Conservation (phyloP, 208 protist species). For the Trichomonas tenax region DNA sequence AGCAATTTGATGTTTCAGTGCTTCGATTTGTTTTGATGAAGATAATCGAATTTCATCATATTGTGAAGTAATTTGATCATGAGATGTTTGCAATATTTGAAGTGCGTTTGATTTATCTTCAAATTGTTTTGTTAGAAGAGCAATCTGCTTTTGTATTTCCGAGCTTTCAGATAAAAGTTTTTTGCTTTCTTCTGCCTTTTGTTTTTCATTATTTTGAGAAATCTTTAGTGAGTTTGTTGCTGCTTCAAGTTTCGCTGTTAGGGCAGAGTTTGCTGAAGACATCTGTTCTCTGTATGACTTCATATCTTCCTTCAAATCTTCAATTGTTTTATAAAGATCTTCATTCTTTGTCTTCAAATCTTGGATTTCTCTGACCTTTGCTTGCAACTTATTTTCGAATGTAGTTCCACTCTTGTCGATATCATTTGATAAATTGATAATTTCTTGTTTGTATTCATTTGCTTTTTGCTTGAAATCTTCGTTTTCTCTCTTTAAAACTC, state of each 20-base stretch:
- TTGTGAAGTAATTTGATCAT: background rate
- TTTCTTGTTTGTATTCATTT: background rate
- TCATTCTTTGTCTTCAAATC: background rate
- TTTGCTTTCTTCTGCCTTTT: background rate
- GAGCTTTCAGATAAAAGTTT: background rate
- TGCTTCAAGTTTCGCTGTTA: background rate
- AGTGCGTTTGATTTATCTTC: background rate
- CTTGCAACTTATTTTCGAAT: background rate
- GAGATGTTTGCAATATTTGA: background rate
- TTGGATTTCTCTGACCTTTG: background rate
- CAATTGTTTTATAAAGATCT: background rate
- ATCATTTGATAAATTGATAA: background rate
- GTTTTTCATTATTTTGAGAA: background rate
- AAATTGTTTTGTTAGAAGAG: background rate
- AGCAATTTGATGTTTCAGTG: background rate
- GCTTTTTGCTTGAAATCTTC: background rate
- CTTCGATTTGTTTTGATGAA: background rate
- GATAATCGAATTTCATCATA: background rate
- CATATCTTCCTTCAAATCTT: background rate
- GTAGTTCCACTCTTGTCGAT: background rate
- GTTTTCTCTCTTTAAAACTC: background rate
- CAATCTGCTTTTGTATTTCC: background rate
- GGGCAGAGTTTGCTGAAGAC: background rate
- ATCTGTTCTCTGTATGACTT: background rate
- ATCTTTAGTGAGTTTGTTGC: background rate